phyloP scores from a whole-genome alignment of 768 basidiomycete species.

The Amanita molliuscula region DNA sequence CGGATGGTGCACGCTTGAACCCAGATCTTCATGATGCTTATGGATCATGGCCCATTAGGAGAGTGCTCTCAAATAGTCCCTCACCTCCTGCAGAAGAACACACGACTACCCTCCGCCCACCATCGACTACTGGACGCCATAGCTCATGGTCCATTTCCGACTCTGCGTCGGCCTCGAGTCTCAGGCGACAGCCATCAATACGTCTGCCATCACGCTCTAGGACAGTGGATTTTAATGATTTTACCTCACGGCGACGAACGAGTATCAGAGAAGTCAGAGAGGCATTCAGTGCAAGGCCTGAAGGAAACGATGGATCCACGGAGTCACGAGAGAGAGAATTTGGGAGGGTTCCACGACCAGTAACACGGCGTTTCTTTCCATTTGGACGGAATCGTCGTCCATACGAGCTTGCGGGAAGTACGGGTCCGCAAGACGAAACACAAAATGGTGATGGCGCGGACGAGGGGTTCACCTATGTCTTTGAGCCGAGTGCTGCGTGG shows the following conservation, averaged over 20 bases:
- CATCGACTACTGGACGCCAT: constrained; percentile 16
- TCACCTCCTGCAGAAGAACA: constrained; percentile 27
- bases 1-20: constrained; percentile 50
- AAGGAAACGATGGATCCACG: constrained; percentile 15
- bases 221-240: constrained; percentile 63
- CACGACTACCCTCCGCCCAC: constrained; percentile 12
- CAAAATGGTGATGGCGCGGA: neutral
- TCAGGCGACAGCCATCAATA: constrained; percentile 50
- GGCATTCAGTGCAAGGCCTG: constrained; percentile 16
- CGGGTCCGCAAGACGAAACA: constrained; percentile 15
- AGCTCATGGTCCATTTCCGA: constrained; percentile 23
- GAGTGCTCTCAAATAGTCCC: constrained; percentile 14
- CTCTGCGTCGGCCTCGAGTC: constrained; percentile 13
- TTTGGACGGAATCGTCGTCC: constrained; percentile 37
- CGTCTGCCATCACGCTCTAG: constrained; percentile 47
- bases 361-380: constrained; percentile 46
- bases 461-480: constrained; percentile 3
- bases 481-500: constrained; percentile 5
- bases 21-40: constrained; percentile 61
- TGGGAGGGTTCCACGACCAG: constrained; percentile 14
- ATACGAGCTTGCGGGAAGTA: constrained; percentile 19
- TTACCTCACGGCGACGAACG: constrained; percentile 54
- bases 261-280: constrained; percentile 29
- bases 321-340: constrained; percentile 17
- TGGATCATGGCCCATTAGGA: constrained; percentile 14